phyloP scores from a whole-genome alignment of 2,329 filamentous ascomycete genomes.

The Penicillium sp. region DNA sequence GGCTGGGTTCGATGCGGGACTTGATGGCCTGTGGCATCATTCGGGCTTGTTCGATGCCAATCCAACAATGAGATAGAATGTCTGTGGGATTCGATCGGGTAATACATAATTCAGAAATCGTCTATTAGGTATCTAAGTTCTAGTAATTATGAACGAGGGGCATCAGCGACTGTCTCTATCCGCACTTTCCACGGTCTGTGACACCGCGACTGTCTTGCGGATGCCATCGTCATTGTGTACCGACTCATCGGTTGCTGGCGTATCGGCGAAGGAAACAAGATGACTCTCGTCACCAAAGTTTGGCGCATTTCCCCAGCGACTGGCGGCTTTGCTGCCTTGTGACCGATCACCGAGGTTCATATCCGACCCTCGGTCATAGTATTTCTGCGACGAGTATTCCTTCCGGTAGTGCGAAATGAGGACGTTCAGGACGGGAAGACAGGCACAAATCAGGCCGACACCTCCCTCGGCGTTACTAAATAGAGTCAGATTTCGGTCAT shows the following conservation, averaged over 20 bases:
- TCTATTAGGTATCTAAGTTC: background rate
- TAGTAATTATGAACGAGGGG: background rate
- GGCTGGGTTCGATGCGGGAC: conserved; percentile 32
- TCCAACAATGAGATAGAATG: conserved; percentile 5
- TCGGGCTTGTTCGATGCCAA: conserved; percentile 18
- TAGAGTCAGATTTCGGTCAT: background rate
- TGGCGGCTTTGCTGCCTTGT: conserved; percentile 8
- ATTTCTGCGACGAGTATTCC: conserved; percentile 29
- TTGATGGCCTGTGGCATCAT: conserved; percentile 32
- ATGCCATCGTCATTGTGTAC: conserved; percentile 17
- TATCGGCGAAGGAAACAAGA: conserved; percentile 30
- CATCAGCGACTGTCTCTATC: conserved; percentile 5
- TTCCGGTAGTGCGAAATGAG: conserved; percentile 26
- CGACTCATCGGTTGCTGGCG: conserved; percentile 15
- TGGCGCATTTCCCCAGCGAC: conserved; percentile 16
- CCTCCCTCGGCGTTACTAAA: conserved; percentile 39
- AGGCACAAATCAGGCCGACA: conserved; percentile 39
- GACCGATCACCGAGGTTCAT: conserved; percentile 30
- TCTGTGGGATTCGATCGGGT: background rate
- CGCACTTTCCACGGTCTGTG: conserved; percentile 17
- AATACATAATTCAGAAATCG: background rate
- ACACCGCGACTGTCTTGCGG: conserved; percentile 20
- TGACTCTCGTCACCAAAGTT: conserved; percentile 33
- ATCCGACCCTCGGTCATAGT: conserved; percentile 28
- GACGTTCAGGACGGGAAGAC: conserved; percentile 36